These are phyloP conservation scores for Ehretia macrophylla DNA, from an alignment of 257 asterid species.

Conservation along the genomic window DNA sequence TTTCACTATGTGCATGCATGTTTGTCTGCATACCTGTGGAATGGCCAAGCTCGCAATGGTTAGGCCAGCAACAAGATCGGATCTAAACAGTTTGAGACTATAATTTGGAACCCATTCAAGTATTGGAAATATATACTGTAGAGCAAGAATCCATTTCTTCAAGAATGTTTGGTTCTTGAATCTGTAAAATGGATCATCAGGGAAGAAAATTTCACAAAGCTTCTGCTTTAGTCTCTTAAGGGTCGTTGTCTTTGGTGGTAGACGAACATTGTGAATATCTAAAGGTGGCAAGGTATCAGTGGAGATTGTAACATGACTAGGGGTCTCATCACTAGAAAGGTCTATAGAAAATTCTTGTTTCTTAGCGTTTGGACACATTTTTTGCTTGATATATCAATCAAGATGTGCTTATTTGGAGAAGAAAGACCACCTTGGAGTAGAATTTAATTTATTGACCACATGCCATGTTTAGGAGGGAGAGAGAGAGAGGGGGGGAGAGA, in stretches of 20 bases:
- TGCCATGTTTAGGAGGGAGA: not conserved
- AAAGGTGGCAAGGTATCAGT: slow-evolving; percentile 18
- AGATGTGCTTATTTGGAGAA: not conserved
- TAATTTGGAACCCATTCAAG: slow-evolving; percentile 76
- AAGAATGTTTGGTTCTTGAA: slow-evolving; percentile 64
- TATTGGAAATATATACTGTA: slow-evolving; percentile 73
- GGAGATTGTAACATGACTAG: slow-evolving; percentile 5
- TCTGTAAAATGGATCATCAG: slow-evolving; percentile 75
- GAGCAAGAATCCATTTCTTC: slow-evolving; percentile 40
- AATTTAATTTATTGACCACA: not conserved
- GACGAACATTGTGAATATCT: slow-evolving; percentile 56
- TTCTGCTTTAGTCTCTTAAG: slow-evolving; percentile 58
- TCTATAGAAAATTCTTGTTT: not conserved
- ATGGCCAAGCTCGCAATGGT: slow-evolving; percentile 89
- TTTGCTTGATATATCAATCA: not conserved
- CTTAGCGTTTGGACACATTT: slow-evolving; percentile 1
- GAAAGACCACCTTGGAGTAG: not conserved
- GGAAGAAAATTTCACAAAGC: slow-evolving; percentile 73
- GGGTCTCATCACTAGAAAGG: not conserved
- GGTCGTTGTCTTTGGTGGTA: slow-evolving; percentile 68
- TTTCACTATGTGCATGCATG: not conserved
- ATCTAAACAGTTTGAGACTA: slow-evolving; percentile 36
- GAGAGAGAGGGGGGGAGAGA: not conserved
- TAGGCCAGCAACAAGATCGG: slow-evolving; percentile 74
- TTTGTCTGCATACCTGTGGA: slow-evolving; percentile 51